Evolutionary conservation across 805 yeast species (phyloP), one percentile per base, ranked within the genome.

Genomic region (Starmera caribaea): DNA sequence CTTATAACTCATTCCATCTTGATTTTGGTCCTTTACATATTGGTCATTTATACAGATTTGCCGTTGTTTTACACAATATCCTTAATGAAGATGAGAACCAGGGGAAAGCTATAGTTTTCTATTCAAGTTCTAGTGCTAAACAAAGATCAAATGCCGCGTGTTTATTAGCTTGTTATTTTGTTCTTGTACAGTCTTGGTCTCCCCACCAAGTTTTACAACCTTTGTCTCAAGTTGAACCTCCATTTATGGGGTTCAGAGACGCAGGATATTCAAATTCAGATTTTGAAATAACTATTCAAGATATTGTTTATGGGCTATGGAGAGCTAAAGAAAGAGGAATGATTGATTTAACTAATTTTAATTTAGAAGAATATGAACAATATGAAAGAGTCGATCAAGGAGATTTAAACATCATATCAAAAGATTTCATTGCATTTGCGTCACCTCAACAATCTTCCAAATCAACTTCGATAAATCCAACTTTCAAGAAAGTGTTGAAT

Each of bases 161-260:
- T 60, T 68, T 92, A 45, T 67, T 92, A 38, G 86, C 96, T 47
- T 87, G 97, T 54, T 92, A 92, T 62, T 88, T 92, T 97, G 74
- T 92, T 1, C 63, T 92, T 40, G 90, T 92, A 14, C 98, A 92
- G 58, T 81, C 87, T 12, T 92, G 98, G 98, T 87, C 97, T 1
- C 98, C 98, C 0, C 98, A 92, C 61, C 92, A 92, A 60, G 98
- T 89, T 0, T 63, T 92, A 46, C 97, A 95, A 44, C 98, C 98
- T 1, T 74, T 92, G 39, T 77, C 92, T 1, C 97, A 92, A 59
- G 76, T 80, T 6, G 88, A 83, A 37, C 96, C 95, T 3, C 97
- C 97, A 7, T 81, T 90, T 48, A 89, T 84, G 82, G 83, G 89
- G 1, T 92, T 89, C 63, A 71, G 98, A 58, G 98, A 92, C 59